phyloP scores from a whole-genome alignment of 106 monocot species.

The Dendrobium officinale region DNA sequence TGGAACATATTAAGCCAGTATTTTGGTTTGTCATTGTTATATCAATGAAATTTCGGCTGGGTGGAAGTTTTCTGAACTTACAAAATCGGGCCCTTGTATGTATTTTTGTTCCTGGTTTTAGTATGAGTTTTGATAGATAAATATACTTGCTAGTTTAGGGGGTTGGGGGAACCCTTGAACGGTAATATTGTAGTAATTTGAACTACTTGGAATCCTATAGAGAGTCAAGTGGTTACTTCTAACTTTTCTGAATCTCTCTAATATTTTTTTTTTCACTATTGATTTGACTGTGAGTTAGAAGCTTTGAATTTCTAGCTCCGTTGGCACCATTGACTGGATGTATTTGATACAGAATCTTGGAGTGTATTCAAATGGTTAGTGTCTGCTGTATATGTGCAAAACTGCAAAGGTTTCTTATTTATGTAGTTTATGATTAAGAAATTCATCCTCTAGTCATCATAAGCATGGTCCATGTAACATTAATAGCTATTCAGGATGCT shows the following conservation, averaged over 20 bases:
- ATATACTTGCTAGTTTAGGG: background rate
- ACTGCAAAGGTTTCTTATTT: background rate
- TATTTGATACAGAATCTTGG: background rate
- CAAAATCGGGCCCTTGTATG: background rate
- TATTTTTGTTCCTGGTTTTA: background rate
- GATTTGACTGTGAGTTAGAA: background rate
- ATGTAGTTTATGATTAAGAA: no score
- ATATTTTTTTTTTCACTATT: background rate
- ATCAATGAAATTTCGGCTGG: background rate
- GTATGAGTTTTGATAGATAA: background rate
- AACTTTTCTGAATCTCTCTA: background rate
- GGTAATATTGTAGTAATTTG: background rate
- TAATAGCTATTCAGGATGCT: background rate
- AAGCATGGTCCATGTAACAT: background rate
- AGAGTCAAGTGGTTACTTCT: background rate
- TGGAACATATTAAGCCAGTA: background rate
- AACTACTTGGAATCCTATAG: background rate
- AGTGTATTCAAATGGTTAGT: background rate
- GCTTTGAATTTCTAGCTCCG: background rate
- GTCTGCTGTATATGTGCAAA: background rate
- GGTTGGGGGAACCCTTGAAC: background rate
- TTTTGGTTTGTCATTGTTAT: background rate
- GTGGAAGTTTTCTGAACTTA: background rate
- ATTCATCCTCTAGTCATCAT: background rate
- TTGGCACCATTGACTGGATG: background rate